Conservation (phyloP, 495 filamentous ascomycete genomes). For the Hypoxylon lienhwacheense region DNA sequence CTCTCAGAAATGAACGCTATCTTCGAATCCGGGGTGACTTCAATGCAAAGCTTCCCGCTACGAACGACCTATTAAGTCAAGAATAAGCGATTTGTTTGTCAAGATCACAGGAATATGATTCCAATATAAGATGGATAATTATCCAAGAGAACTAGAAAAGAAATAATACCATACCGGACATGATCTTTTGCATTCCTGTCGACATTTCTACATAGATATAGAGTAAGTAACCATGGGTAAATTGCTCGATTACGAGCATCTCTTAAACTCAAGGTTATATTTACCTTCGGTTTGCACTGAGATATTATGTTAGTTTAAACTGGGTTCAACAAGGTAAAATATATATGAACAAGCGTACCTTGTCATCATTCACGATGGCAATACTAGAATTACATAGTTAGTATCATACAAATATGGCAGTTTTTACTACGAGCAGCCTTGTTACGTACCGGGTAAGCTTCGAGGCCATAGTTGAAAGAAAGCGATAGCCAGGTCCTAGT, state of each 20-base stretch:
- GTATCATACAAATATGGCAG: conserved; percentile 1
- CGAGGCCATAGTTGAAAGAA: conserved; percentile 40
- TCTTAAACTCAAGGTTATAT: background rate
- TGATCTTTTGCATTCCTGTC: conserved; percentile 98
- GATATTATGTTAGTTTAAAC: conserved; percentile 35
- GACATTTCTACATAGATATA: conserved; percentile 67
- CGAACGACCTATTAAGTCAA: conserved; percentile 63
- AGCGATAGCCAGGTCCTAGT: conserved; percentile 14
- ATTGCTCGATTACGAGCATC: background rate
- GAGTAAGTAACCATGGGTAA: conserved; percentile 20
- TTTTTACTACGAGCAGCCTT: conserved; percentile 2
- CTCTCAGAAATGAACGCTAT: conserved; percentile 97
- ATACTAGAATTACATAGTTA: conserved; percentile 61
- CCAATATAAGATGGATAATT: background rate
- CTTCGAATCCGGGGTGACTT: conserved; percentile 86
- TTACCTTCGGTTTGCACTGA: conserved; percentile 97
- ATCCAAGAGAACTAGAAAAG: background rate
- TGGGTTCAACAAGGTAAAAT: conserved; percentile 5
- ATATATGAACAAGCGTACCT: conserved; percentile 59
- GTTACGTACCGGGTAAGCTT: conserved; percentile 43
- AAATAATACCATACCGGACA: conserved; percentile 64
- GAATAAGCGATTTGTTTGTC: conserved; percentile 13
- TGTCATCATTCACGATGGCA: conserved; percentile 96
- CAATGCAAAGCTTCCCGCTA: conserved; percentile 95
- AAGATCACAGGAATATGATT: background rate